A percentile compares a stretch with the other conserved stretches of the same genome.
phyloP scores from a whole-genome alignment of 257 asterid genomes.

The Nyctanthes arbortristis region DNA sequence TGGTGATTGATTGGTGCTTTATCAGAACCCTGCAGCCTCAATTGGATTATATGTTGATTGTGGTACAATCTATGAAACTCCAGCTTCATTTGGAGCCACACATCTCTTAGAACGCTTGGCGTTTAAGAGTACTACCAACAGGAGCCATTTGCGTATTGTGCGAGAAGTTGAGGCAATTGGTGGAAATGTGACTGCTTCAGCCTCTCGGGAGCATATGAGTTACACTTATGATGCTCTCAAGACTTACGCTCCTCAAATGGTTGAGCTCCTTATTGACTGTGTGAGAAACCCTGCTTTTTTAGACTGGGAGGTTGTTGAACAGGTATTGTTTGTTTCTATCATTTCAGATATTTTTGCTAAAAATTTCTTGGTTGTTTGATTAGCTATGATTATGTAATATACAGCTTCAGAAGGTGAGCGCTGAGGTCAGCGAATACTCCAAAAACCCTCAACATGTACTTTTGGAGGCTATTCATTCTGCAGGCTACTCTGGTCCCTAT shows the following conservation, averaged over 20 bases:
- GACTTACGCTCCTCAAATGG: constrained; percentile 83
- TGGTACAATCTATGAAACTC: constrained; percentile 85
- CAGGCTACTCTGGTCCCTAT: constrained; percentile 74
- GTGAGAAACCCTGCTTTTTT: constrained; percentile 89
- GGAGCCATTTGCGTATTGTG: constrained; percentile 81
- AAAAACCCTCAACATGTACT: constrained; percentile 78
- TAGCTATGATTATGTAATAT: constrained; percentile 20
- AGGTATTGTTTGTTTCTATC: constrained; percentile 46
- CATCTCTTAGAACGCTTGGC: constrained; percentile 96
- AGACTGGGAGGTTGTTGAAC: constrained; percentile 96
- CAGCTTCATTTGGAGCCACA: constrained; percentile 71
- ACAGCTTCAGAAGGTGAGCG: constrained; percentile 63
- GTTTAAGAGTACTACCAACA: constrained; percentile 77
- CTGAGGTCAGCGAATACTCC: constrained; percentile 61
- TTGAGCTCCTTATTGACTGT: constrained; percentile 77
- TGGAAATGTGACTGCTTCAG: constrained; percentile 72
- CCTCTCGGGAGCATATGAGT: constrained; percentile 82
- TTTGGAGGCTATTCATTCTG: constrained; percentile 79
- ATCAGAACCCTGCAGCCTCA: constrained; percentile 81
- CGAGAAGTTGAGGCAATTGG: constrained; percentile 97
- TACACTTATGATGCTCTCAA: constrained; percentile 81
- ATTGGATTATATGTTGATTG: constrained; percentile 84
- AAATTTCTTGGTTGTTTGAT: constrained; percentile 1
- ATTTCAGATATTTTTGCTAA: constrained; percentile 7
- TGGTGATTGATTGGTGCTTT: constrained; percentile 21